Evolutionary conservation across 441 rosid genomes (phyloP), one percentile per base, ranked within the genome.

Genomic region (Croton laevigatus): DNA sequence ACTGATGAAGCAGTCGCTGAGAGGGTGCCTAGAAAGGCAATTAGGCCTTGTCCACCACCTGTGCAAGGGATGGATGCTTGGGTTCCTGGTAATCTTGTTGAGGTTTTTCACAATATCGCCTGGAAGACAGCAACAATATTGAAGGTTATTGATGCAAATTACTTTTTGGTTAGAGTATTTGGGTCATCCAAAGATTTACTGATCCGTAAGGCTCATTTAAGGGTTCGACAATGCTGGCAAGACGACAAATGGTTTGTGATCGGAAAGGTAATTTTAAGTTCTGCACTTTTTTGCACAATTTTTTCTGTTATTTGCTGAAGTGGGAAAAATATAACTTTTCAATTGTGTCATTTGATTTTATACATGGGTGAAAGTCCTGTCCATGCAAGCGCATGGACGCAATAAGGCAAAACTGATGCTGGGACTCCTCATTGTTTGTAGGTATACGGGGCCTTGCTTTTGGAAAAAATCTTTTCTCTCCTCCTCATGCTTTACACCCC

Each of bases 41-140:
- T 83, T 54, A 75, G 89, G 81, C 89, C 89, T n/a, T 79, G 78
- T 54, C 86, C 87, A 4, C 83, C 87, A 69, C 82, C 81, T 5
- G 69, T 72, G 12, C 77, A 58, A 8, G 76, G 66, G 69, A 37
- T 19, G 19, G 67, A 48, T 52, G 37, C 70, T 63, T 83, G 82
- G 83, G 79, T 71, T 59, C 22, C 68, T 12, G 87, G 89, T 70
- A 82, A 86, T 79, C 59, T 82, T n/a, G 80, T 82, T 14, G 89
- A 86, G 82, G 89, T 73, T 27, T 79, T 80, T 71, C 78, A 80
- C 53, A 65, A 75, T 66, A 44, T 54, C 32, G 79, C 78, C 32
- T 85, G 89, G 89, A 83, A 81, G 64, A 54, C 71, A 7, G 87
- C 86, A 6, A 73, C 64, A 22, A 65, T 86, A n/a, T 42, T 65